A percentile compares a stretch with the other conserved stretches of the same genome.
These are phyloP conservation scores for Mariannaea sp. DNA, from an alignment of 2,329 filamentous ascomycete genomes.

Conservation along the genomic window DNA sequence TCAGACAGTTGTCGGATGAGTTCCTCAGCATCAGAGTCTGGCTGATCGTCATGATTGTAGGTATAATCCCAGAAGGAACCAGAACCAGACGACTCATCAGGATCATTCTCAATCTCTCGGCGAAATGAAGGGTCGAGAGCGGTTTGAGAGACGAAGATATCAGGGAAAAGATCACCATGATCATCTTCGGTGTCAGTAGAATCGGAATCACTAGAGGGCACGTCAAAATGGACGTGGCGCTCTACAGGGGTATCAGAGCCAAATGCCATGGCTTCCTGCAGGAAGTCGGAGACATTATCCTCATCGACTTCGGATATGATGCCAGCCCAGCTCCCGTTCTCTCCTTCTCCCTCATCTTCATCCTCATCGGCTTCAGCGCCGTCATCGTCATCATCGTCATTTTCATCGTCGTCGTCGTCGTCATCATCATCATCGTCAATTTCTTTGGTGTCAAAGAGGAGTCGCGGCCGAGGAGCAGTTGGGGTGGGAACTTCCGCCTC, in stretches of 20 bases:
- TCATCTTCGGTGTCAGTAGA: slow-evolving; percentile 67
- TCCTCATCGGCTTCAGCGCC: slow-evolving; percentile 37
- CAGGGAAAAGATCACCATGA: slow-evolving; percentile 70
- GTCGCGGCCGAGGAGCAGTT: slow-evolving; percentile 57
- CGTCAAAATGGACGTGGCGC: slow-evolving; percentile 76
- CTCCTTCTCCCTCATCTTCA: slow-evolving; percentile 49
- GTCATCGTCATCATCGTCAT: slow-evolving; percentile 39
- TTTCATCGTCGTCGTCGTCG: slow-evolving; percentile 40
- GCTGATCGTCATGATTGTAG: slow-evolving; percentile 50
- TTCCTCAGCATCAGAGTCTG: slow-evolving; percentile 50
- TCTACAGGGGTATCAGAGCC: slow-evolving; percentile 48
- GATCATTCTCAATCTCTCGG: slow-evolving; percentile 72
- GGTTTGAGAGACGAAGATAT: slow-evolving; percentile 79
- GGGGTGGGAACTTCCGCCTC: slow-evolving; percentile 47
- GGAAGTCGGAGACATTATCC: slow-evolving; percentile 49
- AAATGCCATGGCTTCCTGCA: slow-evolving; percentile 48
- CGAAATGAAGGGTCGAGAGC: slow-evolving; percentile 74
- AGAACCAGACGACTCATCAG: slow-evolving; percentile 61
- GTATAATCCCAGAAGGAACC: slow-evolving; percentile 68
- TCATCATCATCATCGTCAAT: slow-evolving; percentile 42
- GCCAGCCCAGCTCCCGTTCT: slow-evolving; percentile 60
- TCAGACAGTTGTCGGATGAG: slow-evolving; percentile 45
- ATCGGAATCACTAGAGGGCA: slow-evolving; percentile 69
- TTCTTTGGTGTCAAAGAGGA: slow-evolving; percentile 42
- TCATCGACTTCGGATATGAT: slow-evolving; percentile 56